Percentiles rank a stretch among this genome's conserved stretches.
These are phyloP conservation scores for Aspergillus tubingensis DNA, from an alignment of 2,329 filamentous ascomycete species.

Conservation along the genomic window DNA sequence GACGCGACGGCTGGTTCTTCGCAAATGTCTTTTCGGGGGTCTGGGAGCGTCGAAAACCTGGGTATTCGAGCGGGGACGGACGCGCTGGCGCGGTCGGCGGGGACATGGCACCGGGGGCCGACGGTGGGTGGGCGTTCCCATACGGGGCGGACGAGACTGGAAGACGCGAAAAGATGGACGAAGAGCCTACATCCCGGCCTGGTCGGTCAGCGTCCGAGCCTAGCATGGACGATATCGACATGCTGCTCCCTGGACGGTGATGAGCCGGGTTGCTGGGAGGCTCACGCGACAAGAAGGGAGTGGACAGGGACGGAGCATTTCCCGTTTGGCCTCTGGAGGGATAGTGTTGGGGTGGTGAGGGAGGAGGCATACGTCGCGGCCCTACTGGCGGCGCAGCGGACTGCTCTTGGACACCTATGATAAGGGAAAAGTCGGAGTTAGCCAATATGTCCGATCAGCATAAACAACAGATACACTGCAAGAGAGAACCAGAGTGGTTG, in stretches of 20 bases:
- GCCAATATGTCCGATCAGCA: slow-evolving; percentile 4
- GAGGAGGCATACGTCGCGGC: slow-evolving; percentile 53
- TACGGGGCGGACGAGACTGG: slow-evolving; percentile 38
- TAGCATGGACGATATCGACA: slow-evolving; percentile 75
- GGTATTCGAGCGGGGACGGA: slow-evolving; percentile 59
- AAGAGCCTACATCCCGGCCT: slow-evolving; percentile 48
- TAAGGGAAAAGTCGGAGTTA: slow-evolving; percentile 13
- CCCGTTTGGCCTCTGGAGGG: slow-evolving; percentile 44
- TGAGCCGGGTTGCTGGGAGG: slow-evolving; percentile 54
- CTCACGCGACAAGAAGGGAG: slow-evolving; percentile 54
- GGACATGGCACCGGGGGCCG: slow-evolving; percentile 44
- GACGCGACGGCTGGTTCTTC: slow-evolving; percentile 42
- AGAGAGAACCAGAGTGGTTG: neutral
- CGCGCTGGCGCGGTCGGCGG: slow-evolving; percentile 44
- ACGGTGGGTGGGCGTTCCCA: slow-evolving; percentile 33
- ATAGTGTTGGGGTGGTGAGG: slow-evolving; percentile 53
- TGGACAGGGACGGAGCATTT: slow-evolving; percentile 42
- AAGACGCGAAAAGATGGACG: slow-evolving; percentile 52
- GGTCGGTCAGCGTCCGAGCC: slow-evolving; percentile 55
- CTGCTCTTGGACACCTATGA: slow-evolving; percentile 33
- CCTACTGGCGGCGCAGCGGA: slow-evolving; percentile 38
- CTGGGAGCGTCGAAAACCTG: slow-evolving; percentile 65
- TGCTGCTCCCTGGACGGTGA: slow-evolving; percentile 63
- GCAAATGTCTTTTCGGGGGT: slow-evolving; percentile 70
- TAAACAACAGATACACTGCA: neutral